Base-by-base conservation (phyloP, 1,284 basidiomycete species). In the Puccinia polysora region DNA sequence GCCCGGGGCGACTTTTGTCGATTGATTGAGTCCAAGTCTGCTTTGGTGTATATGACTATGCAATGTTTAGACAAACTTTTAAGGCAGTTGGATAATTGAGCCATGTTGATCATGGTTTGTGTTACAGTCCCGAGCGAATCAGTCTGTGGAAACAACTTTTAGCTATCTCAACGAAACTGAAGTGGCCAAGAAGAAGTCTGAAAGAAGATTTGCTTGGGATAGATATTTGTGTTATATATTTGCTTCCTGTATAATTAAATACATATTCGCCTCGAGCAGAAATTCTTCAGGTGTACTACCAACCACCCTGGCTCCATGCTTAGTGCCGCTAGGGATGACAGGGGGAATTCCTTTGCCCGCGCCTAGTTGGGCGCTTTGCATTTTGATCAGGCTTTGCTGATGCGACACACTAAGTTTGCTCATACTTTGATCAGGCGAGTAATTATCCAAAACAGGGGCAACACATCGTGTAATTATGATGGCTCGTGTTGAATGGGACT, bases 1-100 rank as follows among this genome's bases (percentile, higher is more conserved):
- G 8, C 49, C 49, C 49, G 49, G 49, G 49, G 49, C 49, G 49
- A 50, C 49, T 50, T 50, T 50, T 50, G 28, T 50, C 49, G 49
- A 20, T 23, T 50, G 49, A 50, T 12, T n/a, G n/a, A n/a, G n/a
- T 2, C 6, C 20, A 50, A 25, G 49, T 20, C 49, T 50, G 10
- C 20, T 50, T 10, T 14, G 6, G 49, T 25, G 28, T 50, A 25
- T n/a, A n/a, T n/a, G 49, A 23, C 6, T 18, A 12, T 50, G 49
- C 49, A 25, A 25, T 50, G 49, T 50, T 49, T 49, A 23, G 18
- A n/a, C 23, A 23, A n/a, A 49, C 47, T n/a, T n/a, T n/a, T n/a
- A n/a, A 49, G 47, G 47, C 47, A 15, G 47, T 23, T 50, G 49
- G 18, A 20, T 20, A 50, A 20, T 18, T 50, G 49, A 25, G 49